A percentile compares a stretch with the other conserved stretches of the same genome.
These are phyloP conservation scores for Salix udensis DNA, from an alignment of 345 rosid genomes.

Conservation along the genomic window DNA sequence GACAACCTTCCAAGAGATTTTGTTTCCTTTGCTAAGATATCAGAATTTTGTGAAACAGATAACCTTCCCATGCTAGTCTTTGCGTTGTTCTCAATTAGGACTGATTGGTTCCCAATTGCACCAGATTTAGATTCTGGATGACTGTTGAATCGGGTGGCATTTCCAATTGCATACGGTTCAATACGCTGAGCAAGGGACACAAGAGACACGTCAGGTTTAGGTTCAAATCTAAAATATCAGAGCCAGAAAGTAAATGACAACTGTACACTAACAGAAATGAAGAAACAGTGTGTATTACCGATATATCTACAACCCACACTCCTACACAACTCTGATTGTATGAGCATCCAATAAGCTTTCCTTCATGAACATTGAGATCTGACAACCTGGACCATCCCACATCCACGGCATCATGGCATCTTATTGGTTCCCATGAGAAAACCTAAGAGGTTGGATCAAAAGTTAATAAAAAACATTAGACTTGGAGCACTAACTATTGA, in stretches of 20 bases:
- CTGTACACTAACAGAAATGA: constrained; percentile 2
- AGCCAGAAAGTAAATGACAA: constrained; percentile 16
- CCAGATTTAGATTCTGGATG: constrained; percentile 56
- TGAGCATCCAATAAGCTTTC: constrained; percentile 98
- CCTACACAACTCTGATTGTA: constrained; percentile 97
- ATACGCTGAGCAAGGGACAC: constrained; percentile 46
- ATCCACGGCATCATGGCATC: constrained; percentile 85
- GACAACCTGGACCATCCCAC: constrained; percentile 98
- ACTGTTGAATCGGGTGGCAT: constrained; percentile 41
- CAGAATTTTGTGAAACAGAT: constrained; percentile 53
- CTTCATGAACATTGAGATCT: constrained; percentile 93
- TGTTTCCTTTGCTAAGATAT: constrained; percentile 58
- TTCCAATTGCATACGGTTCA: constrained; percentile 67
- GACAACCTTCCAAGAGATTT: constrained; percentile 80
- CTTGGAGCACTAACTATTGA: constrained; percentile 1
- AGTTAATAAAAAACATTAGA: constrained; percentile 14
- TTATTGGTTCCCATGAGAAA: constrained; percentile 94
- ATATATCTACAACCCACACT: constrained; percentile 97
- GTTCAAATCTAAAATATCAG: constrained; percentile 7
- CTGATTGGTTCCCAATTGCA: constrained; percentile 51
- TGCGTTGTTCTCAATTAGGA: constrained; percentile 52
- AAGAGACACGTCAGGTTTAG: constrained; percentile 4
- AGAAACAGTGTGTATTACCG: constrained; percentile 47
- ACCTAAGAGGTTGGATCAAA: constrained; percentile 44
- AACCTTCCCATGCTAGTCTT: constrained; percentile 53